phyloP scores from a whole-genome alignment of 495 filamentous ascomycete genomes.

The Cryomyces minteri region DNA sequence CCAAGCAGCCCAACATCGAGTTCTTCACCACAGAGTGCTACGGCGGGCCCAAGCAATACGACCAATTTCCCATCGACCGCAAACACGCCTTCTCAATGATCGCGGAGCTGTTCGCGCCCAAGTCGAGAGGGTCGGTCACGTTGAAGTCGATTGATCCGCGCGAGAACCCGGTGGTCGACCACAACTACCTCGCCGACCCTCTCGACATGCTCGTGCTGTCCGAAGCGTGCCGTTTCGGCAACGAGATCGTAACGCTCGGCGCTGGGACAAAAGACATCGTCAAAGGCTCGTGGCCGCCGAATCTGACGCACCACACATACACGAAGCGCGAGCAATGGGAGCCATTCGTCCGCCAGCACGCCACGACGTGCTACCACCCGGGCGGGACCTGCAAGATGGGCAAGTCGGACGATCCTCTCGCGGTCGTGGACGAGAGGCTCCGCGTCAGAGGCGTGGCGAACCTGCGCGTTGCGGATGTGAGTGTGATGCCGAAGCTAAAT shows the following conservation, averaged over 20 bases:
- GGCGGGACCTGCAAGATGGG: slow-evolving; percentile 37
- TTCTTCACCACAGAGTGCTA: slow-evolving; percentile 35
- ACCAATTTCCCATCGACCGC: slow-evolving; percentile 24
- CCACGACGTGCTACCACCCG: slow-evolving; percentile 35
- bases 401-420: slow-evolving; percentile 22
- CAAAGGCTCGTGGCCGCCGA: slow-evolving; percentile 32
- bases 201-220: slow-evolving; percentile 29
- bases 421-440: slow-evolving; percentile 36
- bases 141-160: slow-evolving; percentile 10
- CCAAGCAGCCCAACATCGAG: slow-evolving; percentile 30
- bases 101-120: neutral
- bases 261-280: slow-evolving; percentile 35
- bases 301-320: slow-evolving; percentile 25
- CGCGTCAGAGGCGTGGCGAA: slow-evolving; percentile 31
- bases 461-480: slow-evolving; percentile 37
- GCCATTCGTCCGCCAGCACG: slow-evolving; percentile 29
- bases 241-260: slow-evolving; percentile 35
- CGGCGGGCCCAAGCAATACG: slow-evolving; percentile 31
- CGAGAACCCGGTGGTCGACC: slow-evolving; percentile 29
- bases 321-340: slow-evolving; percentile 31
- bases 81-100: slow-evolving; percentile 25
- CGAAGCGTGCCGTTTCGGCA: slow-evolving; percentile 31
- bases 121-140: neutral
- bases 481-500: slow-evolving; percentile 34
- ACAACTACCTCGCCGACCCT: slow-evolving; percentile 28